Percentiles rank a stretch among this genome's conserved stretches.
phyloP scores from a whole-genome alignment of 2,329 filamentous ascomycete species.

The Alternaria gaisen region DNA sequence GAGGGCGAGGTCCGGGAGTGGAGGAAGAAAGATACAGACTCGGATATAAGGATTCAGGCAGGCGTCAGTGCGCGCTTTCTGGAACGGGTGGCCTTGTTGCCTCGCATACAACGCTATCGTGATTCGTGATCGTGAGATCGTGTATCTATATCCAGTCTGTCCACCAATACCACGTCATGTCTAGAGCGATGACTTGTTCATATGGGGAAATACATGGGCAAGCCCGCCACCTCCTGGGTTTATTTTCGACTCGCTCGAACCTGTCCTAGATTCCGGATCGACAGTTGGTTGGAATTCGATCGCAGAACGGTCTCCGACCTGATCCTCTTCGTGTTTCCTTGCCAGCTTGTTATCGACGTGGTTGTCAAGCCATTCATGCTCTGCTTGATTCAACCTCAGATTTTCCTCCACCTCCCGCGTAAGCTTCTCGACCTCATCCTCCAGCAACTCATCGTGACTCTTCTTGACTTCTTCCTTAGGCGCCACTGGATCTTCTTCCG shows the following conservation, averaged over 20 bases:
- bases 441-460: conserved; percentile 64
- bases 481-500: conserved; percentile 40
- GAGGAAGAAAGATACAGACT: background rate
- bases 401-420: conserved; percentile 67
- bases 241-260: conserved; percentile 2
- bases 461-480: conserved; percentile 49
- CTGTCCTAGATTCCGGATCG: conserved; percentile 16
- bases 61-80: conserved; percentile 4
- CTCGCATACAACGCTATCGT: conserved; percentile 2
- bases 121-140: conserved; percentile 4
- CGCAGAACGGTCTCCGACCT: background rate
- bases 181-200: conserved; percentile 58
- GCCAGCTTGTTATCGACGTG: conserved; percentile 43
- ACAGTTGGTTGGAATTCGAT: conserved; percentile 12
- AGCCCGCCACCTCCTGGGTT: conserved; percentile 24
- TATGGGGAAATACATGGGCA: conserved; percentile 43
- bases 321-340: conserved; percentile 20
- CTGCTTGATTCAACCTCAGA: conserved; percentile 47
- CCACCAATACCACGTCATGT: background rate
- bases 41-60: background rate
- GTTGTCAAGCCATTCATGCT: conserved; percentile 47
- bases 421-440: conserved; percentile 66
- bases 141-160: conserved; percentile 1
- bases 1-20: background rate
- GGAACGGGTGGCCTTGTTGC: conserved; percentile 1